A percentile compares a stretch with the other conserved stretches of the same genome.
phyloP scores from a whole-genome alignment of 331 rosid genomes.

The Telfairia occidentalis region DNA sequence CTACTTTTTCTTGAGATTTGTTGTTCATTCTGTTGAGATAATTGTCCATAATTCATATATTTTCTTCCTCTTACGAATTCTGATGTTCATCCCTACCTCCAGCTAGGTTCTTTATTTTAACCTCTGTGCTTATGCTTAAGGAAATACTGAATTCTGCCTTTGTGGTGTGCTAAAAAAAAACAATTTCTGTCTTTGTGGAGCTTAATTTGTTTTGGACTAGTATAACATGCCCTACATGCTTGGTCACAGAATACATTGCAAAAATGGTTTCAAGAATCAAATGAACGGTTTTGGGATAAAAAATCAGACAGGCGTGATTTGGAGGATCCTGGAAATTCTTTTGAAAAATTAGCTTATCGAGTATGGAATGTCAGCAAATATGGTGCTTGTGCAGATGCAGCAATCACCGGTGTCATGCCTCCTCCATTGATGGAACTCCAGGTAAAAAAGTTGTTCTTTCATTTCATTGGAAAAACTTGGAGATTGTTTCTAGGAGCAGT shows the following conservation, averaged over 20 bases:
- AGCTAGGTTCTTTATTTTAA: neutral
- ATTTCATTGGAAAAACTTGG: neutral
- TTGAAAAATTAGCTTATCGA: constrained; percentile 52
- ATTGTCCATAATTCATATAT: neutral
- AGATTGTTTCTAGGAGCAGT: neutral
- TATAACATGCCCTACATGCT: constrained; percentile 20
- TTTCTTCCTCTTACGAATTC: neutral
- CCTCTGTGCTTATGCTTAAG: neutral
- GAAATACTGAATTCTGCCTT: constrained; percentile 1
- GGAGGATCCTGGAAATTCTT: constrained; percentile 42
- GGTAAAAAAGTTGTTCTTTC: constrained; percentile 28
- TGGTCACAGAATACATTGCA: constrained; percentile 59
- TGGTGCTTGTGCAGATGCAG: constrained; percentile 87
- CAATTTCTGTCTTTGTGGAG: constrained; percentile 4
- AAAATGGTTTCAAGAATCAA: constrained; percentile 61
- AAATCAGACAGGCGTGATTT: constrained; percentile 30
- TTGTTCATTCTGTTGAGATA: neutral
- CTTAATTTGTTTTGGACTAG: constrained; percentile 14
- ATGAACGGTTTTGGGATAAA: constrained; percentile 48
- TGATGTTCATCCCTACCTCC: neutral
- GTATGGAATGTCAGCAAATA: constrained; percentile 85
- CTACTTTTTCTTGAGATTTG: neutral
- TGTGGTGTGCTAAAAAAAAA: too few relatives aligned
- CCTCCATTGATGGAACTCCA: constrained; percentile 91
- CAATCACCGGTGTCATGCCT: constrained; percentile 84